Evolutionary conservation across 805 yeast species (phyloP).

Genomic region (Ogataea minuta): DNA sequence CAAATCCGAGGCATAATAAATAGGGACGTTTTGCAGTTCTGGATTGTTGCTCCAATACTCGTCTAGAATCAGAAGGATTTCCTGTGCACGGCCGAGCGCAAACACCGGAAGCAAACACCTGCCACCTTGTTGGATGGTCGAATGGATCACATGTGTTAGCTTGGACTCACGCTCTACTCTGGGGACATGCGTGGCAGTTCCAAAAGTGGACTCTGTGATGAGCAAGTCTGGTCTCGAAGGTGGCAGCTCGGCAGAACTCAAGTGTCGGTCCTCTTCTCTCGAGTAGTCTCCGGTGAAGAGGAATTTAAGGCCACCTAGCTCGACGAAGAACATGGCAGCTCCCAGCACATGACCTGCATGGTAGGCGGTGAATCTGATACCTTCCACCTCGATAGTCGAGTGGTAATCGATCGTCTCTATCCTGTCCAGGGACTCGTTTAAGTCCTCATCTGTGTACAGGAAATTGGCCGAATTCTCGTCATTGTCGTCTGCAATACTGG

Average conservation of each 20-base stretch:
- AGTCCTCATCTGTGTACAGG: conserved; percentile 86
- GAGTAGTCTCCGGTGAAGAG: conserved; percentile 97
- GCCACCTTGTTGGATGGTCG: conserved; percentile 85
- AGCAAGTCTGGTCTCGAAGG: conserved; percentile 81
- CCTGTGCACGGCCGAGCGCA: conserved; percentile 97
- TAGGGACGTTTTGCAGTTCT: conserved; percentile 76
- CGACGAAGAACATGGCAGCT: conserved; percentile 96
- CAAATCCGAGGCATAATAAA: conserved; percentile 87
- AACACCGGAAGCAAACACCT: conserved; percentile 90
- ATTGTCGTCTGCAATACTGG: conserved; percentile 51
- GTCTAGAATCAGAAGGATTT: conserved; percentile 80
- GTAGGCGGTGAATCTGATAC: conserved; percentile 92
- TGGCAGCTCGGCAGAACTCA: conserved; percentile 94
- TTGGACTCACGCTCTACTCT: conserved; percentile 80
- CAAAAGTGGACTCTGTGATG: conserved; percentile 94
- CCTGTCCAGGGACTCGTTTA: conserved; percentile 79
- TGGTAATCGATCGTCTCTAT: conserved; percentile 96
- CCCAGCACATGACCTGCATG: conserved; percentile 99
- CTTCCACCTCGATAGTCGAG: conserved; percentile 91
- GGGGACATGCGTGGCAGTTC: conserved; percentile 96
- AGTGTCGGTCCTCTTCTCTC: conserved; percentile 91
- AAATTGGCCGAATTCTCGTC: conserved; percentile 42
- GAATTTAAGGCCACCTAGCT: conserved; percentile 86
- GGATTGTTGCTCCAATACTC: conserved; percentile 90
- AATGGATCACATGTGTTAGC: conserved; percentile 77